Base-by-base conservation (phyloP, 768 basidiomycete genomes). In the Sarcomyxa edulis region DNA sequence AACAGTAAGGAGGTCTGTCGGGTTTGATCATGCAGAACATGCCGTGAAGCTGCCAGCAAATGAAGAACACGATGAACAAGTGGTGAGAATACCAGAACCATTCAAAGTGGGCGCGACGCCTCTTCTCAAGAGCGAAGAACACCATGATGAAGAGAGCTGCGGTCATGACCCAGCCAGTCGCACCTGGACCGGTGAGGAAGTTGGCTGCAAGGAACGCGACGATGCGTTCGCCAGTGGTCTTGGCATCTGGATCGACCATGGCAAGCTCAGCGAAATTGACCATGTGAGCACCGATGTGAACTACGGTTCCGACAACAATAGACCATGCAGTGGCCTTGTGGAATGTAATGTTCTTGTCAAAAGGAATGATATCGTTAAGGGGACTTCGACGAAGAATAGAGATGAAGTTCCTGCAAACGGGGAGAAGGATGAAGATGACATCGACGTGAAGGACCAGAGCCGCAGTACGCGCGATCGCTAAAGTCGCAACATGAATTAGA, bases 11-110 rank as follows among this genome's bases (percentile, higher is more conserved):
- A 1, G 86, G 73, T 39, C 86, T 71, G 61, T 96, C 91, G 18
- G 93, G 92, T 61, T 87, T 66, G 65, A 94, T 90, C 88, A 93
- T 91, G 65, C 91, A 93, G 77, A 90, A 94, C 86, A 94, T 85
- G 38, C 92, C 92, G 54, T 94, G 93, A 21, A 95, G 68, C 58
- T 97, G 94, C 94, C 94, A 96, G 55, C 71, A 68, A 58, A 91
- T 74, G 71, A 97, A 96, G 76, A 95, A 95, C 42, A 88, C 56
- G 52, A 95, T 76, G 68, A 93, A 95, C 44, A 96, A 69, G 58
- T 96, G 86, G 55, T 89, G 81, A 7, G 78, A 73, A 59, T 90
- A 91, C 84, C 87, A 92, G 68, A 94, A 94, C 53, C 72, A 65
- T 65, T 97, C 92, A 49, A 93, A 97, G 49, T 81, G 75, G 9